Evolutionary conservation across 1,284 basidiomycete species (phyloP), one percentile per base, ranked within the genome.

Genomic region (Taiwanofungus camphoratus): DNA sequence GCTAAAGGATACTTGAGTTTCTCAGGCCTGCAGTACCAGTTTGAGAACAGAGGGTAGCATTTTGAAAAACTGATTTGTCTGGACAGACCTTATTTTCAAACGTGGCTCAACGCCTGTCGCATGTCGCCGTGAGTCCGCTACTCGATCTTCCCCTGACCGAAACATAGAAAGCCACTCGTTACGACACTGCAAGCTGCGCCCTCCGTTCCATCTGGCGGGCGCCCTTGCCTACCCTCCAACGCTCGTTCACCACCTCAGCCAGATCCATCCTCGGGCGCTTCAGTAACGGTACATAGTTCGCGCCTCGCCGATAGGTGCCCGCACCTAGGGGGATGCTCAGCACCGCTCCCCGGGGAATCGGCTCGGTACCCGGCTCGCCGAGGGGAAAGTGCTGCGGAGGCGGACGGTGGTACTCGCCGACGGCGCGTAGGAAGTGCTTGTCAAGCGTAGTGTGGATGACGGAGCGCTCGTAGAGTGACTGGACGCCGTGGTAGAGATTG

Each of bases 321-420:
- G 82, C 90, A 1, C 92, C 92, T 1, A 89, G 56, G 1, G 87
- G 87, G 11, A 87, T 71, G 31, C 73, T 69, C 46, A 82, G 52
- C 36, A 70, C 56, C 19, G 55, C 50, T 32, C 56, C 52, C 20
- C 51, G 29, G 15, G 45, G 40, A 9, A 59, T 48, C 5, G 49
- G 42, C n/a, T 48, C 42, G 1, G 50, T 41, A 30, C 51, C 54
- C 11, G 52, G 48, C 0, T 37, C 46, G 1, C 60, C 61, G 12
- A 68, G 51, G 4, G 68, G 65, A 30, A 69, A 68, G 37, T 66
- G 61, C 38, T 52, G 56, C 6, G 55, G 53, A 11, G 61, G 63
- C 0, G 58, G 57, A 27, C 53, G 42, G 54, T 84, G 77, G 55
- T 77, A 67, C 44, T 52, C 58, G 29, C 66, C 63, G 2, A 75